These are phyloP conservation scores for Austroboletus novae-zelandiae DNA, from an alignment of 1,284 basidiomycete species.

Conservation along the genomic window DNA sequence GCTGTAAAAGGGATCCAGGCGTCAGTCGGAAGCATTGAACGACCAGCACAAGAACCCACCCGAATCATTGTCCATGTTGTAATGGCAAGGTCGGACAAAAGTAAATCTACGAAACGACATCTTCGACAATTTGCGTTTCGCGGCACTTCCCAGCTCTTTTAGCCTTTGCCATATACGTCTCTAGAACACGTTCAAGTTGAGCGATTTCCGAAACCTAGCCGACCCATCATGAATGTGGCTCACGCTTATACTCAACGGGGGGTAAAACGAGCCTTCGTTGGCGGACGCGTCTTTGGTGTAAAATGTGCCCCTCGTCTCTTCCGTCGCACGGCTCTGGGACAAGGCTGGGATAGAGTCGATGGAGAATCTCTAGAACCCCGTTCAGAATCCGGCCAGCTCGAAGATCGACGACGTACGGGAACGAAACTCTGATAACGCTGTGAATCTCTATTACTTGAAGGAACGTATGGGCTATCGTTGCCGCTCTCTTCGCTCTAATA, in stretches of 20 bases:
- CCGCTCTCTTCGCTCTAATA: background rate
- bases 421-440: constrained; percentile 28
- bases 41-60: constrained; percentile 11
- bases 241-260: constrained; percentile 18
- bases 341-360: constrained; percentile 16
- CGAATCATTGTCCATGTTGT: constrained; percentile 20
- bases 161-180: constrained; percentile 21
- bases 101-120: constrained; percentile 16
- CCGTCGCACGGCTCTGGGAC: constrained; percentile 9
- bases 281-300: background rate
- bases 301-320: constrained; percentile 1
- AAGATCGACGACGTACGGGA: constrained; percentile 18
- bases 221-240: constrained; percentile 1
- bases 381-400: background rate
- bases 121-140: constrained; percentile 15
- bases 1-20: constrained; percentile 8
- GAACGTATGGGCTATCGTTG: background rate
- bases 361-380: constrained; percentile 24
- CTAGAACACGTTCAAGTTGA: constrained; percentile 11
- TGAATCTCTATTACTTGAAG: constrained; percentile 1
- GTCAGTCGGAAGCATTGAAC: background rate
- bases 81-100: constrained; percentile 21
- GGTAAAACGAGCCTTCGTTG: constrained; percentile 8
- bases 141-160: constrained; percentile 10
- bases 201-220: background rate